Evolutionary conservation across 306 rosid genomes (phyloP).

Genomic region (Malus asiatica): DNA sequence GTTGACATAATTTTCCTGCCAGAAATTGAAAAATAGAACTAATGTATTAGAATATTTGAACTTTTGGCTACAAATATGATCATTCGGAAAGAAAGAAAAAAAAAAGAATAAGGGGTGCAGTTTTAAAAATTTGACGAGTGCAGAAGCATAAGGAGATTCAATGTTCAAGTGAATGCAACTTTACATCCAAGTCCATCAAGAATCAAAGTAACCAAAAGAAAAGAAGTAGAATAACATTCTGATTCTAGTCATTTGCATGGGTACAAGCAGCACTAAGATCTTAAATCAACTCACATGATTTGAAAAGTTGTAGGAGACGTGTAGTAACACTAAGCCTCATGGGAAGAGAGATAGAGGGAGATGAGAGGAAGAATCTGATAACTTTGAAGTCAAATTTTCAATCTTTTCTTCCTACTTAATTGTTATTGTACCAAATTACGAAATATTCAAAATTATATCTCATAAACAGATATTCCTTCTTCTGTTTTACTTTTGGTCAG

Average conservation of each 20-base stretch:
- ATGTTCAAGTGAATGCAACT: not conserved
- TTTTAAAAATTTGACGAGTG: not conserved
- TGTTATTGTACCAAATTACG: not conserved
- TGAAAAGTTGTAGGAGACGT: not conserved
- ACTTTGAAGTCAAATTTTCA: not conserved
- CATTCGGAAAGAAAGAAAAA: not conserved
- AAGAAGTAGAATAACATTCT: not conserved
- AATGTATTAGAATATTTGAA: not conserved
- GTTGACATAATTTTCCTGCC: conserved; percentile 92
- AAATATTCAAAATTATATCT: not conserved
- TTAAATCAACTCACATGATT: not conserved
- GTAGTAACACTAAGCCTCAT: not conserved
- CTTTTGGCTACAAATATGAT: not conserved
- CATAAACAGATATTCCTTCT: not conserved
- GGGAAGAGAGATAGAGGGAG: not conserved
- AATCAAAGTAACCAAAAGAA: not conserved
- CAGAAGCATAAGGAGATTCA: not conserved
- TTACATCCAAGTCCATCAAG: not conserved
- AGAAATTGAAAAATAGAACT: not conserved
- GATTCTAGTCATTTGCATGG: not conserved
- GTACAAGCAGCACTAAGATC: not conserved
- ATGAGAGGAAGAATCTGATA: not conserved
- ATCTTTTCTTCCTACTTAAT: not conserved
- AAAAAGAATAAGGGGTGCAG: not conserved
- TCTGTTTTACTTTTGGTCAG: not conserved